Evolutionary conservation across 208 protist genomes (phyloP).

Genomic region (Trypanosoma theileri): DNA sequence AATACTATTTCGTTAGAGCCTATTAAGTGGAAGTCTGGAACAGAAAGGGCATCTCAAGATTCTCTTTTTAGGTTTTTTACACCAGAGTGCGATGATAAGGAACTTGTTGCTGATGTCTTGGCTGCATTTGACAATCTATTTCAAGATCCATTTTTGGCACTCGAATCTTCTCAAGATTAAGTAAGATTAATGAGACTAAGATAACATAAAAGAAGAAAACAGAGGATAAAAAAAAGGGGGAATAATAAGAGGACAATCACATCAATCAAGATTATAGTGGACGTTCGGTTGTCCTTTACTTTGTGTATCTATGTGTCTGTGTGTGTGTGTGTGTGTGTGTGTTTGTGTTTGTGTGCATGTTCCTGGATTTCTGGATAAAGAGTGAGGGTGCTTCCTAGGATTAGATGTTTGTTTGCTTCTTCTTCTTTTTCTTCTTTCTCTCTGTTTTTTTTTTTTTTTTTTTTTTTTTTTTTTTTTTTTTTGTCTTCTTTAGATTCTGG

Average conservation of each 20-base stretch:
- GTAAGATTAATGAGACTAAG: not conserved
- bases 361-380: too few species aligned
- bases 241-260: constrained; percentile 1
- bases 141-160: constrained; percentile 72
- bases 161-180: constrained; percentile 26
- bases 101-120: constrained; percentile 41
- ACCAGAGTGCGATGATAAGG: constrained; percentile 25
- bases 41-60: constrained; percentile 55
- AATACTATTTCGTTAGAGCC: constrained; percentile 52
- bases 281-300: too few species aligned
- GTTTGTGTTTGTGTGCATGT: too few species aligned
- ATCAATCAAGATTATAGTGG: not conserved
- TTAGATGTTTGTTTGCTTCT: too few species aligned
- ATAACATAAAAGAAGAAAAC: not conserved
- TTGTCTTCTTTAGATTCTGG: not conserved
- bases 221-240: not conserved
- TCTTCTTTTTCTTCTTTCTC: not conserved
- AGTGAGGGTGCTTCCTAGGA: too few species aligned
- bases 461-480: not conserved
- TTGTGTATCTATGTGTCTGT: too few species aligned
- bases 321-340: too few species aligned
- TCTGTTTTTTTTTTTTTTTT: not conserved
- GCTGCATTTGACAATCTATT: constrained; percentile 72
- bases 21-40: constrained; percentile 78
- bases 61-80: constrained; percentile 79